Conservation (phyloP, 2,329 filamentous ascomycete species). For the Ilyonectria destructans region DNA sequence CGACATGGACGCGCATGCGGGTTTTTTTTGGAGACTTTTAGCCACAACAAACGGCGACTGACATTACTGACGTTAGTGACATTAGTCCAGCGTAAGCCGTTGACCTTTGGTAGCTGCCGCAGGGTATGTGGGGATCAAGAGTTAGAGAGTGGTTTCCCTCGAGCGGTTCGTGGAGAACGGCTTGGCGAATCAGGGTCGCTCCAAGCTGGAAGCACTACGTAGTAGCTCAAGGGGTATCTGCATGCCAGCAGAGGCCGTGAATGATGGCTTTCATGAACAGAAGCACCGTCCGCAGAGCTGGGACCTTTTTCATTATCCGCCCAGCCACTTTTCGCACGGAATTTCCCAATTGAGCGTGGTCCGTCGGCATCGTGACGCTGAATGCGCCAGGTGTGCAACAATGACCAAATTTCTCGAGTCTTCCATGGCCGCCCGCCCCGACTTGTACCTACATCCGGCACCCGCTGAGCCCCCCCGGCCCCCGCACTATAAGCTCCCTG, state of each 20-base stretch:
- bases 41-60: neutral
- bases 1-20: neutral
- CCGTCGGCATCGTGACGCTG: conserved; percentile 27
- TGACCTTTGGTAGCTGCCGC: neutral
- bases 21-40: neutral
- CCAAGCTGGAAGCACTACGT: neutral
- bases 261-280: neutral
- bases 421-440: conserved; percentile 41
- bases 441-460: conserved; percentile 23
- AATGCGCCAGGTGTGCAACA: conserved; percentile 22
- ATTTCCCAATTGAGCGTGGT: conserved; percentile 31
- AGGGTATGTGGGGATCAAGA: too few species aligned
- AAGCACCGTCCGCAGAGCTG: neutral
- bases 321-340: conserved; percentile 12
- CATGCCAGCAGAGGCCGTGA: conserved; percentile 4
- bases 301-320: conserved; percentile 3
- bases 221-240: conserved; percentile 7
- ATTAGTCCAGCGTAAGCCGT: neutral
- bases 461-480: conserved; percentile 36
- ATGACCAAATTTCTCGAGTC: conserved; percentile 40
- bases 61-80: neutral
- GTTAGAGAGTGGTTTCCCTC: neutral
- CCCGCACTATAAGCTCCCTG: conserved; percentile 48
- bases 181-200: conserved; percentile 14
- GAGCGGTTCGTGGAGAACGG: neutral